Evolutionary conservation across 1,284 basidiomycete genomes (phyloP).

Genomic region (Thelephora terrestris): DNA sequence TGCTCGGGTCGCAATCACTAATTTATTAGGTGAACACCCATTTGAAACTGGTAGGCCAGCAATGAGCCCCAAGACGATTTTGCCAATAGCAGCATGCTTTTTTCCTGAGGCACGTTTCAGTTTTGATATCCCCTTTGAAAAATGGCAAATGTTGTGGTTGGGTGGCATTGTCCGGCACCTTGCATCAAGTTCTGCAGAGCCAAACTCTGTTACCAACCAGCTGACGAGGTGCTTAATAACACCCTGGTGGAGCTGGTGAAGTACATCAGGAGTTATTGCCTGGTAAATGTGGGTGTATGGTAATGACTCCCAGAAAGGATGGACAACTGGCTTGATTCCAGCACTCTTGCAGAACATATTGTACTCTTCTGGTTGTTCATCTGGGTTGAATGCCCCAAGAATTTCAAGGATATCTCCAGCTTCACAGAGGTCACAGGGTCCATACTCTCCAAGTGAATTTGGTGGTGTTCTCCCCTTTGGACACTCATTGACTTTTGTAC

Average conservation of each 20-base stretch:
- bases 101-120: slow-evolving; percentile 22
- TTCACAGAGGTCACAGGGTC: slow-evolving; percentile 1
- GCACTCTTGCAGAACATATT: slow-evolving; percentile 8
- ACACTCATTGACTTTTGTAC: slow-evolving; percentile 12
- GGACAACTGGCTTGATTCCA: too few species aligned
- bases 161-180: slow-evolving; percentile 17
- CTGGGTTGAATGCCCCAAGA: neutral
- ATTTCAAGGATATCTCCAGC: slow-evolving; percentile 6
- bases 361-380: slow-evolving; percentile 5
- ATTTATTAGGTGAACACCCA: slow-evolving; percentile 8
- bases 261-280: slow-evolving; percentile 5
- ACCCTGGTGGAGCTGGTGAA: slow-evolving; percentile 15
- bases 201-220: slow-evolving; percentile 17
- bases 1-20: slow-evolving; percentile 10
- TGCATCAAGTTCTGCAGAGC: slow-evolving; percentile 25
- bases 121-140: slow-evolving; percentile 28
- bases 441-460: slow-evolving; percentile 6
- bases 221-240: slow-evolving; percentile 26
- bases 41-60: slow-evolving; percentile 10
- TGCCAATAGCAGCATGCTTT: slow-evolving; percentile 25
- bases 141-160: slow-evolving; percentile 27
- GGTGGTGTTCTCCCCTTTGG: slow-evolving; percentile 9
- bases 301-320: neutral
- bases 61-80: slow-evolving; percentile 21
- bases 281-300: neutral